phyloP scores from a whole-genome alignment of 1,284 basidiomycete species.

The Tremellales sp. region DNA sequence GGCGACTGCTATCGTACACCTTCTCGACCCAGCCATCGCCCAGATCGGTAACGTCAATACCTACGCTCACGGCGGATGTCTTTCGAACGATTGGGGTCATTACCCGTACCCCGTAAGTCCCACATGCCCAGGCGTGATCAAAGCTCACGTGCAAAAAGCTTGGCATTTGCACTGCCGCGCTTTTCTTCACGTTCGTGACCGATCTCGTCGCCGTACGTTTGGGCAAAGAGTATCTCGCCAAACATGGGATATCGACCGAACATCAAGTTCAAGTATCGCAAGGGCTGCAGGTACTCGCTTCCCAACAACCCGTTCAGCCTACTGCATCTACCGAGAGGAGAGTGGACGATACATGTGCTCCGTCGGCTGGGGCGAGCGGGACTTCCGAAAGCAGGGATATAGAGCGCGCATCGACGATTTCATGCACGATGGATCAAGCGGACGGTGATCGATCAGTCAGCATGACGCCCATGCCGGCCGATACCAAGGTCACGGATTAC shows the following conservation, averaged over 20 bases:
- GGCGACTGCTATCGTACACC: conserved; percentile 52
- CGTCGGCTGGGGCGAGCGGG: not conserved
- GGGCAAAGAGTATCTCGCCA: conserved; percentile 9
- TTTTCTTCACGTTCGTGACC: conserved; percentile 22
- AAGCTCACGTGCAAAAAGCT: conserved; percentile 2
- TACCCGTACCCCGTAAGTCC: conserved; percentile 27
- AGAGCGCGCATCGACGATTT: not conserved
- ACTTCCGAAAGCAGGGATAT: not conserved
- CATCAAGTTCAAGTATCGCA: not conserved
- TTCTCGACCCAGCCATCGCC: conserved; percentile 43
- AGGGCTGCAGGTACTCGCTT: not conserved
- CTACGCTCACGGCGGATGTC: conserved; percentile 13
- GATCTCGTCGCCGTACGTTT: conserved; percentile 12
- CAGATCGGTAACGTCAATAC: conserved; percentile 15
- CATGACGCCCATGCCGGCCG: too few species aligned
- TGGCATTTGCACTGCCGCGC: conserved; percentile 16
- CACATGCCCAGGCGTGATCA: not conserved
- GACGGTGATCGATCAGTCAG: too few species aligned
- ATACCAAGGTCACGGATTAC: not conserved
- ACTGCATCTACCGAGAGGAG: too few species aligned
- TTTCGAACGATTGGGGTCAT: conserved; percentile 20
- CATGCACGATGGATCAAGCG: too few species aligned
- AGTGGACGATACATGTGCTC: not conserved
- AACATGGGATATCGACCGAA: conserved; percentile 9
- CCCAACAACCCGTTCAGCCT: too few species aligned